Percentiles rank a stretch among this genome's conserved stretches.
phyloP scores from a whole-genome alignment of 2,329 filamentous ascomycete species.

The Colletotrichum echinochloae region DNA sequence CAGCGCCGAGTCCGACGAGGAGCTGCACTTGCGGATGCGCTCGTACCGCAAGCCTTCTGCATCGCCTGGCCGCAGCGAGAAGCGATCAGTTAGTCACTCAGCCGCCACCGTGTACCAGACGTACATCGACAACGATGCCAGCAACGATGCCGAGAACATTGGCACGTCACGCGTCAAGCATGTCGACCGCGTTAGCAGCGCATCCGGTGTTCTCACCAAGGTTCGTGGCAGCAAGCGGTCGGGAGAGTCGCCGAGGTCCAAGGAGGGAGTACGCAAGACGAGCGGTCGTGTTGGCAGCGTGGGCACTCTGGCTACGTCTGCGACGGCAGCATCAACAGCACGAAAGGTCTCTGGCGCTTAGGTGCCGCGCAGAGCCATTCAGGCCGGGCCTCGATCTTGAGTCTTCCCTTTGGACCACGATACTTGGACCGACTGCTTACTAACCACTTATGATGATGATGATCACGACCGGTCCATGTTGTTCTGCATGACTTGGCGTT shows the following conservation, averaged over 20 bases:
- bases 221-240: constrained; percentile 71
- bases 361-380: constrained; percentile 44
- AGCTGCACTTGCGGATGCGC: constrained; percentile 81
- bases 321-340: constrained; percentile 57
- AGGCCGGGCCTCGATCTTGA: constrained; percentile 20
- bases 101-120: constrained; percentile 75
- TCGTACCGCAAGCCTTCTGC: constrained; percentile 74
- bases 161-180: constrained; percentile 70
- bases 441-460: constrained; percentile 56
- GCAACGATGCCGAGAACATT: constrained; percentile 79
- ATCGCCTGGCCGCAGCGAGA: constrained; percentile 71
- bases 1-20: constrained; percentile 81
- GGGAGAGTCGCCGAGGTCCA: constrained; percentile 63
- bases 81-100: constrained; percentile 81
- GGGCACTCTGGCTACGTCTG: constrained; percentile 55
- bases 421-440: constrained; percentile 41
- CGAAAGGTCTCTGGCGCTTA: constrained; percentile 66
- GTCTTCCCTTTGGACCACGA: constrained; percentile 22
- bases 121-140: constrained; percentile 73
- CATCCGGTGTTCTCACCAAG: constrained; percentile 71
- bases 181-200: constrained; percentile 64
- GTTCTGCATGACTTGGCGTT: constrained; percentile 60
- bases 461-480: constrained; percentile 57
- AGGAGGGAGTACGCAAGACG: constrained; percentile 73
- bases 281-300: constrained; percentile 74